Evolutionary conservation across 2,329 filamentous ascomycete genomes (phyloP).

Genomic region (Curvularia sp.): DNA sequence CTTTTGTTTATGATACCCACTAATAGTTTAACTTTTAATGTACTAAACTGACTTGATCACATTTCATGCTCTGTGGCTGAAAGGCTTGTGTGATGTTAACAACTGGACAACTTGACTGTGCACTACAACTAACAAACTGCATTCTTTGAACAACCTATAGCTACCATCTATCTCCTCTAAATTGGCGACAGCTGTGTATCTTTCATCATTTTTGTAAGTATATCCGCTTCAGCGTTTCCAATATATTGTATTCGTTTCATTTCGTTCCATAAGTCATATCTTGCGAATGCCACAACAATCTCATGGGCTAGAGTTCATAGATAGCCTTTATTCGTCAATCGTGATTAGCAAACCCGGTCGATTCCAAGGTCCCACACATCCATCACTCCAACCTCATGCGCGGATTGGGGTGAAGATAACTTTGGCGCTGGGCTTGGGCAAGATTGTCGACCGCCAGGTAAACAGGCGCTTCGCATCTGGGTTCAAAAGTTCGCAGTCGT

Average conservation of each 20-base stretch:
- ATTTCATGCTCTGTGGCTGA: too few relatives aligned
- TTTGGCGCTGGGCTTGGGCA: slow-evolving; percentile 22
- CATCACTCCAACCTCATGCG: not conserved
- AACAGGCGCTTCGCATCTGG: slow-evolving; percentile 15
- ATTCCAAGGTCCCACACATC: not conserved
- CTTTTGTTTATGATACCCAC: too few relatives aligned
- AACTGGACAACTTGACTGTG: too few relatives aligned
- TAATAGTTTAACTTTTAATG: too few relatives aligned
- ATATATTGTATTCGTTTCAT: not conserved
- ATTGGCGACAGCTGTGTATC: not conserved
- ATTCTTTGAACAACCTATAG: too few relatives aligned
- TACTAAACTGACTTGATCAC: too few relatives aligned
- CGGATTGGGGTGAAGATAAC: slow-evolving; percentile 19
- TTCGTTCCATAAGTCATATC: not conserved
- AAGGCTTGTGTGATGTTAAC: too few relatives aligned
- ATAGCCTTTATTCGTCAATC: not conserved
- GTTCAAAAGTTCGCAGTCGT: slow-evolving; percentile 23
- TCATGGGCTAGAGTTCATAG: not conserved
- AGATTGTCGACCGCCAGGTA: slow-evolving; percentile 25
- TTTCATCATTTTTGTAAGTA: not conserved
- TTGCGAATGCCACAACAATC: not conserved
- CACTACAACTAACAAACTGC: too few relatives aligned
- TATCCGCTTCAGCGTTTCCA: not conserved
- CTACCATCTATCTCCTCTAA: too few relatives aligned
- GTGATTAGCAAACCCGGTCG: not conserved